Evolutionary conservation across 345 rosid genomes (phyloP).

Genomic region (Leavenworthia alabamica): DNA sequence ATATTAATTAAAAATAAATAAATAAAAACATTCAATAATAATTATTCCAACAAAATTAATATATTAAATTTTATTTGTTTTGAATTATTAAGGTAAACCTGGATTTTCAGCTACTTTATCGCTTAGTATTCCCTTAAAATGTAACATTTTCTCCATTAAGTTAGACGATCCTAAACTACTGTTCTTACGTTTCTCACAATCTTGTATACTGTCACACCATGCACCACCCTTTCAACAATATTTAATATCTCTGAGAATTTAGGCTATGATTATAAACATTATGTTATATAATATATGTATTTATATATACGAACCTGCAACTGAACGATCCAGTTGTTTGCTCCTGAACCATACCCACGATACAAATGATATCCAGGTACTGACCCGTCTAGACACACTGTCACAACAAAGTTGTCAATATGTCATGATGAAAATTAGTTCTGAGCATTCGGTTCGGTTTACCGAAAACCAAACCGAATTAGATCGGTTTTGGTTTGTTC

Average conservation of each 20-base stretch:
- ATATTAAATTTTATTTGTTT: neutral
- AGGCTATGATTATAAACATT: too few relatives aligned
- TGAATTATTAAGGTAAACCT: conserved; percentile 32
- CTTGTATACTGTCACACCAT: conserved; percentile 69
- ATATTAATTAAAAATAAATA: neutral
- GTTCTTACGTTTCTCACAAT: conserved; percentile 54
- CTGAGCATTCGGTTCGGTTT: too few relatives aligned
- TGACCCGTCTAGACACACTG: conserved; percentile 94
- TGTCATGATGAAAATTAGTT: conserved; percentile 10
- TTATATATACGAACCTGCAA: conserved; percentile 48
- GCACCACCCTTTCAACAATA: conserved; percentile 68
- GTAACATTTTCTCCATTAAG: conserved; percentile 53
- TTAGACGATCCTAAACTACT: conserved; percentile 64
- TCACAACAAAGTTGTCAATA: neutral
- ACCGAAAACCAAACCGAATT: too few relatives aligned
- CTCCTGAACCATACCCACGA: conserved; percentile 67
- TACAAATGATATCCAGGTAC: conserved; percentile 81
- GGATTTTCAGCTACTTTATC: conserved; percentile 70
- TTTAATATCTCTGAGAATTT: neutral
- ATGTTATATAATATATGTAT: too few relatives aligned
- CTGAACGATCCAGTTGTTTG: conserved; percentile 70
- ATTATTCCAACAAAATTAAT: neutral
- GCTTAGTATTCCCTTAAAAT: conserved; percentile 67
- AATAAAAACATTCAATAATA: neutral
- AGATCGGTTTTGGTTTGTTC: too few relatives aligned